Percentiles rank a stretch among this genome's conserved stretches.
These are phyloP conservation scores for Pseudozyma thailandica DNA, from an alignment of 1,284 basidiomycete genomes.

Conservation along the genomic window DNA sequence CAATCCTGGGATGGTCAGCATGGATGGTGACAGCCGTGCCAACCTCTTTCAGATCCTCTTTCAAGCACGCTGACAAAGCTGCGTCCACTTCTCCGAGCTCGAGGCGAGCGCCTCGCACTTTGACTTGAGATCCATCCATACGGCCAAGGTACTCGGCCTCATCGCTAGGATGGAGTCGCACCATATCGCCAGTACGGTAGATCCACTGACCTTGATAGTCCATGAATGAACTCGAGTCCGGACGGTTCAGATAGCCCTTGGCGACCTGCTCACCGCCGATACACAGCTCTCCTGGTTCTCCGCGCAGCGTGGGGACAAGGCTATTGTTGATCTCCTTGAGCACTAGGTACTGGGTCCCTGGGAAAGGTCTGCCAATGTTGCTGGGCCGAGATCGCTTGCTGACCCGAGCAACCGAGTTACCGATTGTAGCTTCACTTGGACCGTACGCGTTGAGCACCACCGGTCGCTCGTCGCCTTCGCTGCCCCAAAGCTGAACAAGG, in stretches of 20 bases:
- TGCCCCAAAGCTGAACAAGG: conserved; percentile 56
- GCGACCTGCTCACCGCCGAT: conserved; percentile 63
- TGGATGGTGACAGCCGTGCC: conserved; percentile 44
- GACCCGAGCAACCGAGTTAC: conserved; percentile 61
- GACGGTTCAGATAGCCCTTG: conserved; percentile 51
- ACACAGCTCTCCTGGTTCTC: conserved; percentile 61
- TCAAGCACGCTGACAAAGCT: conserved; percentile 21
- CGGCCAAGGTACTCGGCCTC: conserved; percentile 62
- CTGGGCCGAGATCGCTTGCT: conserved; percentile 29
- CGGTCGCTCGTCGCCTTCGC: conserved; percentile 18
- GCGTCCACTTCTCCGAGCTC: conserved; percentile 63
- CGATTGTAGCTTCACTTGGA: conserved; percentile 65
- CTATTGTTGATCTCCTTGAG: conserved; percentile 31
- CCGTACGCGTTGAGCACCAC: conserved; percentile 65
- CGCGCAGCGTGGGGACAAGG: conserved; percentile 48
- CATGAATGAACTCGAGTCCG: conserved; percentile 45
- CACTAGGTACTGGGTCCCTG: conserved; percentile 56
- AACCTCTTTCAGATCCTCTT: conserved; percentile 8
- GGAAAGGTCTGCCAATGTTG: conserved; percentile 61
- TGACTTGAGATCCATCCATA: conserved; percentile 60
- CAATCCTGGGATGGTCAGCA: conserved; percentile 37
- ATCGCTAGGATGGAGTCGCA: conserved; percentile 52
- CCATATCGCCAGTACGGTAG: conserved; percentile 64
- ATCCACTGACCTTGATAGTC: conserved; percentile 25
- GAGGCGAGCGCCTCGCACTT: conserved; percentile 63